Percentiles rank a stretch among this genome's conserved stretches.
These are phyloP conservation scores for Tulasnella calospora DNA, from an alignment of 768 basidiomycete species.

Conservation along the genomic window DNA sequence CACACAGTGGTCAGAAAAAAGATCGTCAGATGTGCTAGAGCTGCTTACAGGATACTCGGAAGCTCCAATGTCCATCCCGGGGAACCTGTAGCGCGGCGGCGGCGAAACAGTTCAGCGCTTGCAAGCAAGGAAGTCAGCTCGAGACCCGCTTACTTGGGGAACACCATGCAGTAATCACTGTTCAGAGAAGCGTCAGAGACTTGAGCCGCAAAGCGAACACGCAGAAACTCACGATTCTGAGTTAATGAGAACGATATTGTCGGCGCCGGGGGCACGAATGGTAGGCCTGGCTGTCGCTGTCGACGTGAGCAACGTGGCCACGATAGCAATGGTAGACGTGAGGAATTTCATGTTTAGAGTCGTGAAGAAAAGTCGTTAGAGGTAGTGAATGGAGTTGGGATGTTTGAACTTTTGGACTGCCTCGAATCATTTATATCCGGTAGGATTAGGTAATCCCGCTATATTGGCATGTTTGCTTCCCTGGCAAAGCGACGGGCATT, in stretches of 20 bases:
- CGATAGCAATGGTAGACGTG: slow-evolving; percentile 2
- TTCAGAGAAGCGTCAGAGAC: neutral
- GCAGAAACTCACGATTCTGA: neutral
- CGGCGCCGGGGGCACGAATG: neutral
- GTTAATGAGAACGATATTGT: slow-evolving; percentile 18
- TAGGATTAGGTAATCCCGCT: neutral
- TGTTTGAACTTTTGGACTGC: slow-evolving; percentile 1
- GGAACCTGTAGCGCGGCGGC: neutral
- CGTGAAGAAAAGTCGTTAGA: neutral
- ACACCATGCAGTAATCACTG: slow-evolving; percentile 20
- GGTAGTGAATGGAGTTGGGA: neutral
- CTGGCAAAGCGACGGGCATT: neutral
- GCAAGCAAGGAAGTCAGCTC: neutral
- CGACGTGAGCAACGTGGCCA: neutral
- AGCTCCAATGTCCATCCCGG: neutral
- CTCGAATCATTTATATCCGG: neutral
- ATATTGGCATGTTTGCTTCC: neutral
- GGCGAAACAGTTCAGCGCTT: neutral
- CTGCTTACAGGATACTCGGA: slow-evolving; percentile 7
- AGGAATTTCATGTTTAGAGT: neutral
- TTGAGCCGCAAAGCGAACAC: neutral
- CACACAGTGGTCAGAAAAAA: neutral
- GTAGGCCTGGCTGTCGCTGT: neutral
- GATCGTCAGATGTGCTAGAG: neutral
- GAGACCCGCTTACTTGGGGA: slow-evolving; percentile 8